Conservation (phyloP, 1,139 yeast genomes). For the Scheffersomyces cryptocercus region DNA sequence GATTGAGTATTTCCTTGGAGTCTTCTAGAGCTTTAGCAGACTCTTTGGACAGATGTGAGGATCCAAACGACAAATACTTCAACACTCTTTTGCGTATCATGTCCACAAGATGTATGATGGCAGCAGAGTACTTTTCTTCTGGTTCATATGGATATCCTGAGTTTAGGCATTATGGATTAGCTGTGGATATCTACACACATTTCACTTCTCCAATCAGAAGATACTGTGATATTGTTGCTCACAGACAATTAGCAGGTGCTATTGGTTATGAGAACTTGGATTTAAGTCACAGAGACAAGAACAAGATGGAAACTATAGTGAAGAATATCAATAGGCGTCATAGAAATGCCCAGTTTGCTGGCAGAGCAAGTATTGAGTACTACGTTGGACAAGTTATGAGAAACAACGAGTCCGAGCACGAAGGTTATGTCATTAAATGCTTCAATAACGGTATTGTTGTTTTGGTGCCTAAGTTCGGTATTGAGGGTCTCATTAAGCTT, state of each 20-base stretch:
- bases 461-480: constrained; percentile 94
- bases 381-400: constrained; percentile 98
- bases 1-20: constrained; percentile 76
- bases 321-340: constrained; percentile 91
- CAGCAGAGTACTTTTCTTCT: constrained; percentile 95
- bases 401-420: constrained; percentile 69
- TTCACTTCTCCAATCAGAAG: constrained; percentile 98
- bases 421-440: constrained; percentile 89
- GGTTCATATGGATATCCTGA: constrained; percentile 95
- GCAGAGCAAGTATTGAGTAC: constrained; percentile 95
- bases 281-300: constrained; percentile 81
- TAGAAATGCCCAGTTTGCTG: constrained; percentile 98
- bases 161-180: constrained; percentile 94
- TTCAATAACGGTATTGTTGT: constrained; percentile 95
- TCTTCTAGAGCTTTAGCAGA: constrained; percentile 92
- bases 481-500: constrained; percentile 86
- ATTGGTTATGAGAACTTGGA: constrained; percentile 89
- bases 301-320: constrained; percentile 86
- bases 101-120: constrained; percentile 99
- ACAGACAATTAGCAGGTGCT: constrained; percentile 96
- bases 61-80: constrained; percentile 82
- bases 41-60: constrained; percentile 85
- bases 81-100: constrained; percentile 91
- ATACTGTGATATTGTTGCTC: constrained; percentile 96
- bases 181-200: constrained; percentile 96